These are phyloP conservation scores for Solanum bulbocastanum DNA, from an alignment of 257 asterid species.

Conservation along the genomic window DNA sequence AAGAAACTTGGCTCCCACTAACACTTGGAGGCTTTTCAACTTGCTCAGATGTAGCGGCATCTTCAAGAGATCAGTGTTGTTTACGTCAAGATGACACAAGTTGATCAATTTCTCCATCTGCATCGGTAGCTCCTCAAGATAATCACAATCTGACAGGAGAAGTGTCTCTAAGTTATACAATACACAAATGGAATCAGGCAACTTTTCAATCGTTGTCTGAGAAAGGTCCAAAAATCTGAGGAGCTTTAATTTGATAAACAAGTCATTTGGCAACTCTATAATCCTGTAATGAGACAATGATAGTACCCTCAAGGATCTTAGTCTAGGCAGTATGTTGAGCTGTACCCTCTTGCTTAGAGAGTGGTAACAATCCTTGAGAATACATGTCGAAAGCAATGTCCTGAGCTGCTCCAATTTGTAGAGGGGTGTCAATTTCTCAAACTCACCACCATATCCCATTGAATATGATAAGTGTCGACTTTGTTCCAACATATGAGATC, in stretches of 20 bases:
- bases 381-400: neutral
- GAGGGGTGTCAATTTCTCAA: neutral
- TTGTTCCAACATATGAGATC: too few species aligned
- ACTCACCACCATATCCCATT: neutral
- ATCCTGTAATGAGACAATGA: too few species aligned
- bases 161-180: constrained; percentile 1
- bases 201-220: too few species aligned
- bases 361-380: accelerated
- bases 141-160: neutral
- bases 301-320: too few species aligned
- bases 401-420: neutral
- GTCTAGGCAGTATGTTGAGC: too few species aligned
- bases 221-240: too few species aligned
- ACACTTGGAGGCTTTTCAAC: neutral
- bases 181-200: neutral
- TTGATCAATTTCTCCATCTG: neutral
- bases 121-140: neutral
- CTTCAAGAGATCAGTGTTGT: neutral
- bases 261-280: too few species aligned
- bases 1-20: neutral
- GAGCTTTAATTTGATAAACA: too few species aligned
- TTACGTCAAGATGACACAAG: neutral
- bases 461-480: neutral
- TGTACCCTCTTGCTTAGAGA: too few species aligned
- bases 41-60: neutral